Evolutionary conservation across 2,329 filamentous ascomycete species (phyloP), one percentile per base, ranked within the genome.

Genomic region (Pseudogymnoascus destructans): DNA sequence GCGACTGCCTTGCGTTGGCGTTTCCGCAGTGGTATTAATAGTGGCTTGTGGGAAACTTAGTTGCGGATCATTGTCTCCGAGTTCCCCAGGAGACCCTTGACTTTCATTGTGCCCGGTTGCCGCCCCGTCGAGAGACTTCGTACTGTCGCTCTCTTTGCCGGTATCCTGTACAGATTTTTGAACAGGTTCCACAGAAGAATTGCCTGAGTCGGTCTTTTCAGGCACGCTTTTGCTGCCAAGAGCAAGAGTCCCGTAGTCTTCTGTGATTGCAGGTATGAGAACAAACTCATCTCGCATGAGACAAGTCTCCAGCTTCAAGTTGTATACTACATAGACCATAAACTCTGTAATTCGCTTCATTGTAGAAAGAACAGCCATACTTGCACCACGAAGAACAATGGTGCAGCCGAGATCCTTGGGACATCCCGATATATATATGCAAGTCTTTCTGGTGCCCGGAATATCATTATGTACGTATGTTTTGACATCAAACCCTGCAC

Each of bases 251-350:
- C 64, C 70, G 36, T 66, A 77, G 66, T 75, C 68, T 2, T 81
- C 78, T 7, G 77, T 74, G 25, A 79, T 79, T 1, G 80, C 78
- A 1, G 90, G 90, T 19, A 95, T 85, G 61, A 91, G 81, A 13
- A 95, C 86, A 64, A 89, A 95, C 66, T 95, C 91, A 69, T 98
- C 93, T 57, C 89, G 81, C 79, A 98, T 88, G 49, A 98, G 75
- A 65, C 88, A 95, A 1, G 93, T 95, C 72, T 98, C 93, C 11
- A 98, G 78, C 68, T 95, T 95, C 57, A 98, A 77, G 66, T 96
- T 98, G 72, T 98, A 98, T 10, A 97, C 91, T 17, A 98, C 95
- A 65, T 97, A 98, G 35, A 95, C 87, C 92, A 98, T 96, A 68
- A 98, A 97, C 69, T 98, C 93, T 9, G 92, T 93, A 64, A 98